Conservation (phyloP, 805 yeast species). For the Suhomyces vadensis region DNA sequence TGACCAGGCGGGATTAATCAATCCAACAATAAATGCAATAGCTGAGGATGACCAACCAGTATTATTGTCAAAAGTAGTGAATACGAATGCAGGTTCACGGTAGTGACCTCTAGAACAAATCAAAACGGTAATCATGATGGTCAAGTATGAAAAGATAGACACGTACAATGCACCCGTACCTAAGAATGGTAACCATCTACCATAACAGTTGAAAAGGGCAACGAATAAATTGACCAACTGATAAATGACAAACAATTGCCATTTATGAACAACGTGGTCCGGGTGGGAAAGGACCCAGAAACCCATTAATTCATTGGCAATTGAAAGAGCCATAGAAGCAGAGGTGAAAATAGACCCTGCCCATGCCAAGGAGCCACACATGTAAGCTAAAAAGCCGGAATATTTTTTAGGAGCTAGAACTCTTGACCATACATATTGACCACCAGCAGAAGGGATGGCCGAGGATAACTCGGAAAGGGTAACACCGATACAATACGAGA, state of each 20-base stretch:
- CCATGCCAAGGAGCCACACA: conserved; percentile 44
- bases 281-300: conserved; percentile 40
- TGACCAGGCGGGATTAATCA: conserved; percentile 40
- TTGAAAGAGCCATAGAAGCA: conserved; percentile 40
- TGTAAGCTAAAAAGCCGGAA: conserved; percentile 38
- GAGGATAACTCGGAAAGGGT: conserved; percentile 41
- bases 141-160: conserved; percentile 35
- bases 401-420: conserved; percentile 40
- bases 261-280: conserved; percentile 30
- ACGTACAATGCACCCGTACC: conserved; percentile 37
- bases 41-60: conserved; percentile 35
- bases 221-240: conserved; percentile 35
- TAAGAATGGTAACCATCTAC: conserved; percentile 34
- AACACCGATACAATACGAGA: conserved; percentile 39
- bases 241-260: conserved; percentile 41
- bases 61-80: conserved; percentile 23
- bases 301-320: conserved; percentile 38
- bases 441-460: conserved; percentile 45
- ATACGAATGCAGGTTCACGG: conserved; percentile 29
- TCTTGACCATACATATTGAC: conserved; percentile 45
- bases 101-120: conserved; percentile 37
- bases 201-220: conserved; percentile 38
- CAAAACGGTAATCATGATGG: conserved; percentile 40
- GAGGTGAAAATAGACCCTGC: conserved; percentile 44
- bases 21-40: conserved; percentile 40